phyloP scores from a whole-genome alignment of 495 filamentous ascomycete genomes.

The Podospora comata region DNA sequence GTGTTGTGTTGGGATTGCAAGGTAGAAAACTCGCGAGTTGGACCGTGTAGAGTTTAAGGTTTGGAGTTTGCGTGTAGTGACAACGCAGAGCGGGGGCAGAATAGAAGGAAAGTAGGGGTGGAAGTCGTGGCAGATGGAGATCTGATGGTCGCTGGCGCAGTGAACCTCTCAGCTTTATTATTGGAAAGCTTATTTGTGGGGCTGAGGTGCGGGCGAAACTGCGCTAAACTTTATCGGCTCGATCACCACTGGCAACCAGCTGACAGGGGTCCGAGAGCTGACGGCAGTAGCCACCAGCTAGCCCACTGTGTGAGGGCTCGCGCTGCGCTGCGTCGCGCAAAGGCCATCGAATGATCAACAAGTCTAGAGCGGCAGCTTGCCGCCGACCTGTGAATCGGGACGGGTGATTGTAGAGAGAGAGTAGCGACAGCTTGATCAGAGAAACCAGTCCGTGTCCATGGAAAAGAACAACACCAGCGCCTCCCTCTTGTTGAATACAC shows the following conservation, averaged over 20 bases:
- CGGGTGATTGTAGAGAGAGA: neutral
- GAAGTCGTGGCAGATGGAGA: slow-evolving; percentile 13
- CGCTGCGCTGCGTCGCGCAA: too few species aligned
- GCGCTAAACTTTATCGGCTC: slow-evolving; percentile 14
- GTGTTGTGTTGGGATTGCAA: neutral
- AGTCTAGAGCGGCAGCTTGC: neutral
- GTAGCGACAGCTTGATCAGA: neutral
- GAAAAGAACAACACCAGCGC: neutral
- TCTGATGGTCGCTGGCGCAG: slow-evolving; percentile 12
- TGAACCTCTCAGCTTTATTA: slow-evolving; percentile 12
- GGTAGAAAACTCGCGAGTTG: neutral
- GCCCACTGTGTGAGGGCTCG: neutral
- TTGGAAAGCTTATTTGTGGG: slow-evolving; percentile 24
- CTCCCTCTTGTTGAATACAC: neutral
- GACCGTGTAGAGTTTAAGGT: slow-evolving; percentile 3
- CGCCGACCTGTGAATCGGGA: neutral
- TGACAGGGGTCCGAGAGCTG: slow-evolving; percentile 16
- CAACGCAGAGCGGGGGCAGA: neutral
- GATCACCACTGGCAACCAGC: slow-evolving; percentile 32
- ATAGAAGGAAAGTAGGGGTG: slow-evolving; percentile 10
- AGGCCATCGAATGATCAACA: neutral
- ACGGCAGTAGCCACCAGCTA: neutral
- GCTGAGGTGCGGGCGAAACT: slow-evolving; percentile 4
- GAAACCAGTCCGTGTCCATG: neutral
- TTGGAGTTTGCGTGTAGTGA: neutral